Evolutionary conservation across 768 basidiomycete species (phyloP).

Genomic region (Auricularia sp.): DNA sequence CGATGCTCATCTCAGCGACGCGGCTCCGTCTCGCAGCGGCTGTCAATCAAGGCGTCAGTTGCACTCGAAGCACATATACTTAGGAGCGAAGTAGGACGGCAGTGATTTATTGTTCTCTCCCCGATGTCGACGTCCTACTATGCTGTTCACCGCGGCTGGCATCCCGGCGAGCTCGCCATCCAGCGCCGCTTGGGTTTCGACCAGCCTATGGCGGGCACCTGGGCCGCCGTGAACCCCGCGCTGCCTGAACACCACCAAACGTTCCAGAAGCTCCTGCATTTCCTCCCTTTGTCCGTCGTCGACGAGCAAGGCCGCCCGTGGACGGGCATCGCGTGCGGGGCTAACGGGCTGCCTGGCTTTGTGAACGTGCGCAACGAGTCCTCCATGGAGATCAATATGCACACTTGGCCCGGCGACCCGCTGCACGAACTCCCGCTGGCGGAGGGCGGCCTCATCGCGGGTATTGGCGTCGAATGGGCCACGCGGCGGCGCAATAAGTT

Average conservation of each 20-base stretch:
- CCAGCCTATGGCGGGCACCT: slow-evolving; percentile 28
- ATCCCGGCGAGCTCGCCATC: slow-evolving; percentile 40
- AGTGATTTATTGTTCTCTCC: too few relatives aligned
- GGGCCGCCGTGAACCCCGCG: slow-evolving; percentile 33
- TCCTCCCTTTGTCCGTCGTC: slow-evolving; percentile 47
- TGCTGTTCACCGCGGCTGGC: slow-evolving; percentile 22
- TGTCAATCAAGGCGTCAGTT: too few relatives aligned
- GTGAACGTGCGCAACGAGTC: slow-evolving; percentile 27
- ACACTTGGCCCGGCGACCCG: slow-evolving; percentile 49
- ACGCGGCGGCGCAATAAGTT: slow-evolving; percentile 56
- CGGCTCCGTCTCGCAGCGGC: too few relatives aligned
- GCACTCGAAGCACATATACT: too few relatives aligned
- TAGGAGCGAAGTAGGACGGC: too few relatives aligned
- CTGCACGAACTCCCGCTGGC: slow-evolving; percentile 25
- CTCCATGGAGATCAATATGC: slow-evolving; percentile 30
- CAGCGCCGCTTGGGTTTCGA: slow-evolving; percentile 38
- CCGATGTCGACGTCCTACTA: slow-evolving; percentile 1
- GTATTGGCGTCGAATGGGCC: slow-evolving; percentile 49
- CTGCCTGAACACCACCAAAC: slow-evolving; percentile 39
- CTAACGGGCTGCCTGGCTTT: slow-evolving; percentile 39
- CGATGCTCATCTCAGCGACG: too few relatives aligned
- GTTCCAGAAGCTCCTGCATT: slow-evolving; percentile 43
- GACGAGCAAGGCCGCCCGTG: slow-evolving; percentile 45
- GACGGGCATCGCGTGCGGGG: slow-evolving; percentile 44
- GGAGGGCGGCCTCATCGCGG: slow-evolving; percentile 34